Base-by-base conservation (phyloP, 192 early-diverging fungal species). In the Gaertneriomyces sp. region DNA sequence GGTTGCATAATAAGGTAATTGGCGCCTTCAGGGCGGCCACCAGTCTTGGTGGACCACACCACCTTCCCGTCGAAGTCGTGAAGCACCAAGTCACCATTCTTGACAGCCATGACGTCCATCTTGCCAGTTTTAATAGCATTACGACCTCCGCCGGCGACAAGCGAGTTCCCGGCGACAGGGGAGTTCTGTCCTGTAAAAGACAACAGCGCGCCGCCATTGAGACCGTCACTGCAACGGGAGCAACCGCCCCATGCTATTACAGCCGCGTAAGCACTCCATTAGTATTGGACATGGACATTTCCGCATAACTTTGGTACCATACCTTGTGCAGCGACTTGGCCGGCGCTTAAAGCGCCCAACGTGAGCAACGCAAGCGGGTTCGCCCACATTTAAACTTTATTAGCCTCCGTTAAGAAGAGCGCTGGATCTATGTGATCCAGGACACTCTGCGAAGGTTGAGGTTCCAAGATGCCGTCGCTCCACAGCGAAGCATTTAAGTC, bases 121-220 rank as follows among this genome's bases (percentile, higher is more conserved):
- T 56, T 56, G 54, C 54, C 54, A 14, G 54, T 56, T 11, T 25
- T 11, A 25, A 56, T 56, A 11, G n/a, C 25, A 33, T 56, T 56
- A 11, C 54, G n/a, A n/a, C 16, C n/a, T 12, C 54, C 54, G 3
- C 54, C 54, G 4, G 54, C 54, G 54, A 56, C 54, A 11, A 56
- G n/a, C 10, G 54, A 56, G 25, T 56, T 56, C 10, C 54, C 54
- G 16, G n/a, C 54, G 20, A 56, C 54, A 0, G 54, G 54, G 16
- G 12, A 17, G 11, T 19, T 56, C 16, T n/a, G n/a, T 2, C 25
- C 25, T 1, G 54, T 25, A 2, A 56, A 33, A 14, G 54, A 56
- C n/a, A 56, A 25, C 1, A 56, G 12, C n/a, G 54, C 54, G 2
- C 25, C 25, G 1, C 54, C 54, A 33, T 56, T 56, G 3, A n/a